Evolutionary conservation across 1,284 basidiomycete genomes (phyloP), one percentile per base, ranked within the genome.

Genomic region (Xerocomus nothofagi): DNA sequence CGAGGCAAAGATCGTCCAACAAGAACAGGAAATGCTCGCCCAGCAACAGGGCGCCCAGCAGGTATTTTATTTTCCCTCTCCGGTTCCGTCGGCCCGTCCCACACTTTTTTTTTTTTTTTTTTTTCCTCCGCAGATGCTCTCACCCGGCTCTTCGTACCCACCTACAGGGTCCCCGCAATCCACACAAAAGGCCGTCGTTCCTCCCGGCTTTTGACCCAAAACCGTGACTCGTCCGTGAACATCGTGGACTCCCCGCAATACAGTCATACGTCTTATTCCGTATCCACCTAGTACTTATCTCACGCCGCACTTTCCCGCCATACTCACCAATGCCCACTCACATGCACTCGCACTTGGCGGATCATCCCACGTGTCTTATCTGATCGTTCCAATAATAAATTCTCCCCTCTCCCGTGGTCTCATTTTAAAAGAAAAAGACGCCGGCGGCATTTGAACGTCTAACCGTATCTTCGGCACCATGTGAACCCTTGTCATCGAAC

Each of bases 1-100:
- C 71, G 96, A 99, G 75, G 88, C 90, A 44, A 93, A 93, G 73
- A 83, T 97, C 53, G 88, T 94, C 6, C 86, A 88, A 50, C 95
- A 98, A 73, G 96, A 99, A 74, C 88, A 91, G 74, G 94, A 98
- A 71, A 86, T 94, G 81, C 75, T 91, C 59, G 91, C 91, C 45
- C 93, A 97, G 71, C 93, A 93, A 69, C 86, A 92, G 65, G 94
- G 94, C 33, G 86, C 86, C 17, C 92, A 95, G 72, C 88, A 90
- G 81, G 92, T 92, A 54, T 55, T 80, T 79, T 51, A 50, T 54
- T 46, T 20, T 18, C 3, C 14, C 10, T 48, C 17, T 15, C 15
- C 24, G 20, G 21, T 17, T 9, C 29, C 31, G 6, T 18, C 36
- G 23, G 31, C 24, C 33, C 23, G 42, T 36, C 49, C 63, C 27